Percentiles rank a stretch among this genome's conserved stretches.
These are phyloP conservation scores for Domatiomyces globalis DNA, from an alignment of 2,329 filamentous ascomycete species.

Conservation along the genomic window DNA sequence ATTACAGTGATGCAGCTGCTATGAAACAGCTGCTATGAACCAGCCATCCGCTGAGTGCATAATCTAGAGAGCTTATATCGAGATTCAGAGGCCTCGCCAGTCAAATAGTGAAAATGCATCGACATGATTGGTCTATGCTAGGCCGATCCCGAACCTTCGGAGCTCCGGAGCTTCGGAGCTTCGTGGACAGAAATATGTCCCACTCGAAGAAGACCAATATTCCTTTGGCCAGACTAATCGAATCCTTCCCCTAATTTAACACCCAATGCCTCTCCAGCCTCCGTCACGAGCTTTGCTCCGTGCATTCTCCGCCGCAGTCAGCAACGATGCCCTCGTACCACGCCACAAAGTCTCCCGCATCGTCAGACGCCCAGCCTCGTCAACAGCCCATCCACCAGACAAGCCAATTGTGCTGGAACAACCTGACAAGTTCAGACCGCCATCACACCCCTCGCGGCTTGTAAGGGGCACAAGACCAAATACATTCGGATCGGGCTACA, in stretches of 20 bases:
- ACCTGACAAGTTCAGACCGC: constrained; percentile 78
- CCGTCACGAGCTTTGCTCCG: background rate
- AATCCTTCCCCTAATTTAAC: background rate
- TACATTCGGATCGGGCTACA: constrained; percentile 48
- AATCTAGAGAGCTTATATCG: no score
- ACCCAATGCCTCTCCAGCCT: background rate
- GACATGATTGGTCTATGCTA: background rate
- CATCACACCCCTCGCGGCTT: constrained; percentile 67
- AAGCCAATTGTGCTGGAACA: constrained; percentile 67
- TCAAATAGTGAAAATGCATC: background rate
- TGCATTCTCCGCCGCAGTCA: background rate
- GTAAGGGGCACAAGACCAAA: constrained; percentile 53
- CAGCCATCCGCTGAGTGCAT: no score
- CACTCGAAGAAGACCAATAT: background rate
- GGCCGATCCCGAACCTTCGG: background rate
- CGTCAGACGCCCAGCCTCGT: constrained; percentile 5
- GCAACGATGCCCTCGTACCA: constrained; percentile 1
- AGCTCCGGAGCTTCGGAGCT: background rate
- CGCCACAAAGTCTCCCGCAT: background rate
- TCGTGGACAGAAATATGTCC: background rate
- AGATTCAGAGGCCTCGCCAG: no score
- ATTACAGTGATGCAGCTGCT: no score
- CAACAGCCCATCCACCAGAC: constrained; percentile 3
- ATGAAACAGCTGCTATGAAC: no score
- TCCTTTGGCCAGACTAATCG: background rate